Evolutionary conservation across 805 yeast species (phyloP), one percentile per base, ranked within the genome.

Genomic region (Jamesozyma piceae): DNA sequence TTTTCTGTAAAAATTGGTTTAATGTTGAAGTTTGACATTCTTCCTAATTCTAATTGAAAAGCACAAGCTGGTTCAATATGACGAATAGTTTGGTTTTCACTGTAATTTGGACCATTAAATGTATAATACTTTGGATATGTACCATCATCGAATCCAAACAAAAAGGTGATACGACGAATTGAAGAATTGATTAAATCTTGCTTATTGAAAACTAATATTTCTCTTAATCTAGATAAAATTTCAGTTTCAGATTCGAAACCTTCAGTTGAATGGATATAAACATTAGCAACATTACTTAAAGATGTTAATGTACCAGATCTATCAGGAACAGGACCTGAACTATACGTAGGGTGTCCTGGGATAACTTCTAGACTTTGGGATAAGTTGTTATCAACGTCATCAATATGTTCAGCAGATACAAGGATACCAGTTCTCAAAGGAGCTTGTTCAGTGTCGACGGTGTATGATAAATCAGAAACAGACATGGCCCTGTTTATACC

Each of bases 31-130:
- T 92, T 94, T 36, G 95, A 86, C 67, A 92, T 74, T 69, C 97
- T 80, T 57, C 86, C 90, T 49, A 92, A 74, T 68, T 92, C 99
- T 53, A 92, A 75, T 71, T 92, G 98, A 83, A 80, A 92, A 41
- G 98, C 97, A 57, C 90, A 73, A 34, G 97, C 96, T 20, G 99
- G 99, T 66, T 92, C 97, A 54, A 92, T 88, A 63, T 92, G 97
- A 71, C 99, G 88, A 63, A 92, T 84, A 18, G 89, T 89, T 66
- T 81, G 78, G 69, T 92, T 95, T 69, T 92, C 99, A 29, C 55
- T 57, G 62, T 83, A 92, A 30, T 74, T 73, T 41, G 95, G 95
- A 48, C 90, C 95, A 58, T 84, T 85, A 76, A 86, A 92, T 31
- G 97, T 92, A 71, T 81, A 92, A 72, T 90, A 92, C 65, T 83